Percentiles rank a stretch among this genome's conserved stretches.
Evolutionary conservation across 192 early-diverging fungal genomes (phyloP).

Genomic region (Rhizophagus clarus): DNA sequence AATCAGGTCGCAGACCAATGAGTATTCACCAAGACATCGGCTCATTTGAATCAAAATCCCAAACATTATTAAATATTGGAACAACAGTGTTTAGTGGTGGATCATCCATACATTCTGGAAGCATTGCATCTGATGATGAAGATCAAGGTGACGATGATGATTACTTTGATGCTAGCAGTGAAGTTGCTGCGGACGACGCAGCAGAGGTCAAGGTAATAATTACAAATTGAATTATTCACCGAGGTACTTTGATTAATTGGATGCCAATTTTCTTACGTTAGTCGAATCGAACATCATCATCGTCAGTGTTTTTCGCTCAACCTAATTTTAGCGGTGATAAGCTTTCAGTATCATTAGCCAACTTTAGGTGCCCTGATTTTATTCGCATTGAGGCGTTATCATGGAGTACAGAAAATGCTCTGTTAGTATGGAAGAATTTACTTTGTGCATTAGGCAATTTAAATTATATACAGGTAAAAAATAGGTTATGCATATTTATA

Average conservation of each 20-base stretch:
- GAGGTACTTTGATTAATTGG: not conserved
- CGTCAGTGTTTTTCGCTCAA: conserved; percentile 27
- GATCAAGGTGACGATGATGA: conserved; percentile 20
- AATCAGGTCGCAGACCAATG: conserved; percentile 23
- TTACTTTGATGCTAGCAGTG: conserved; percentile 28
- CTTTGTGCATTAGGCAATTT: conserved; percentile 75
- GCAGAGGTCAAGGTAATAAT: conserved; percentile 15
- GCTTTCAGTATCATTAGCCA: conserved; percentile 46
- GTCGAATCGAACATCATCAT: conserved; percentile 44
- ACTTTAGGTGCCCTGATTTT: conserved; percentile 61
- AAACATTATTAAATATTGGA: conserved; percentile 20
- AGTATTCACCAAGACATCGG: conserved; percentile 34
- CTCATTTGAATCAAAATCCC: conserved; percentile 11
- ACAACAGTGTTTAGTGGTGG: conserved; percentile 20
- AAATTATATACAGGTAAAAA: conserved; percentile 63
- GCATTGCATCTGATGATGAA: conserved; percentile 29
- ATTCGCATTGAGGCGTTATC: conserved; percentile 47
- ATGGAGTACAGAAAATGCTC: conserved; percentile 44
- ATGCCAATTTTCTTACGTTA: conserved; percentile 16
- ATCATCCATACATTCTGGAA: conserved; percentile 15
- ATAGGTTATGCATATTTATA: not conserved
- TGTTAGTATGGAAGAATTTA: conserved; percentile 78
- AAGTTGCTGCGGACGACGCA: conserved; percentile 18
- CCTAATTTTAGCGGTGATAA: conserved; percentile 47
- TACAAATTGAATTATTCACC: not conserved